phyloP scores from a whole-genome alignment of 2,329 filamentous ascomycete species.

The Hawksworthiomyces lignivorus region DNA sequence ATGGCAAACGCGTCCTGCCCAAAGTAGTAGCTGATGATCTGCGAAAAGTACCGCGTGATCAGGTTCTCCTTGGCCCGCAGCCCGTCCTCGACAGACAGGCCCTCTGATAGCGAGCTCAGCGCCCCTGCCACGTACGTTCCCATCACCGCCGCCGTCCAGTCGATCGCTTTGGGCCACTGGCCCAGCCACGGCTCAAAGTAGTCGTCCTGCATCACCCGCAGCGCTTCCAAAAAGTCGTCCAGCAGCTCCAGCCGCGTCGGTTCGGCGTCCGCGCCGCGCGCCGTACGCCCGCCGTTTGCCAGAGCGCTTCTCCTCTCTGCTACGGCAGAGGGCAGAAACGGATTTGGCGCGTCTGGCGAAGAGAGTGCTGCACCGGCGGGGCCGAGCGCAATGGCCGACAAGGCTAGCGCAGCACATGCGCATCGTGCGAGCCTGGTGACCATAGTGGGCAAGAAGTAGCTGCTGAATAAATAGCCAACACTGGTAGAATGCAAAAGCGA shows the following conservation, averaged over 20 bases:
- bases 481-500: too few relatives aligned
- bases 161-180: constrained; percentile 78
- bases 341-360: too few relatives aligned
- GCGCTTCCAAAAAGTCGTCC: constrained; percentile 50
- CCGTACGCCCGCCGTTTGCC: not conserved
- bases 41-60: constrained; percentile 75
- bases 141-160: constrained; percentile 87
- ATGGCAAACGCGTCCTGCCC: constrained; percentile 73
- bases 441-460: constrained; percentile 3
- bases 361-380: not conserved
- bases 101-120: constrained; percentile 61
- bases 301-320: not conserved
- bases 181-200: constrained; percentile 74
- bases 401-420: constrained; percentile 9
- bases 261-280: not conserved
- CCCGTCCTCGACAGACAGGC: constrained; percentile 31
- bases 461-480: too few relatives aligned
- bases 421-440: constrained; percentile 1
- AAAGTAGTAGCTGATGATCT: constrained; percentile 73
- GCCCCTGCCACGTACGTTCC: constrained; percentile 71
- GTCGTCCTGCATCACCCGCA: constrained; percentile 66
- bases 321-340: constrained; percentile 8
- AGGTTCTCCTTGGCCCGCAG: constrained; percentile 61
- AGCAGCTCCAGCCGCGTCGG: constrained; percentile 18
- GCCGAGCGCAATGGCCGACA: not conserved